phyloP scores from a whole-genome alignment of 2,329 filamentous ascomycete species.

The Cladorrhinum sp. region DNA sequence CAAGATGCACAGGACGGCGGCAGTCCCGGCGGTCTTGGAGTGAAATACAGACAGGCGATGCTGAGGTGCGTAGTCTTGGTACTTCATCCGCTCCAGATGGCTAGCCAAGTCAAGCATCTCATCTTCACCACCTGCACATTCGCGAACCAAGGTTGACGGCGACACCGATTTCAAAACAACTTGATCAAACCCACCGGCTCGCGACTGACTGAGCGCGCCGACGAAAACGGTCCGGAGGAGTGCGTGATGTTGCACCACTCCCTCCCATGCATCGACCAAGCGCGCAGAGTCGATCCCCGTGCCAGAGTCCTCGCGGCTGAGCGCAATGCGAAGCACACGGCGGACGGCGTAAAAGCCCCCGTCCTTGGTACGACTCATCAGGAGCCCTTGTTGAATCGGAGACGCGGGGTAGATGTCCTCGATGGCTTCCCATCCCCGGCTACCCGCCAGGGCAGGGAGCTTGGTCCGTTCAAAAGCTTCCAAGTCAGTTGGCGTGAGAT shows the following conservation, averaged over 20 bases:
- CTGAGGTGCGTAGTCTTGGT: slow-evolving; percentile 18
- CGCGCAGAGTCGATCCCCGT: slow-evolving; percentile 12
- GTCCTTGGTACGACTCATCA: slow-evolving; percentile 25
- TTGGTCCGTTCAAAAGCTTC: slow-evolving; percentile 42
- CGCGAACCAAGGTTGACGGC: slow-evolving; percentile 8
- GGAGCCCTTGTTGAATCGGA: slow-evolving; percentile 26
- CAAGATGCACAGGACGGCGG: slow-evolving; percentile 41
- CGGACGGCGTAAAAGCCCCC: slow-evolving; percentile 24
- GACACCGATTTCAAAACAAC: slow-evolving; percentile 28
- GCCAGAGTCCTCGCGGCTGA: neutral
- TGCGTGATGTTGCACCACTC: slow-evolving; percentile 28
- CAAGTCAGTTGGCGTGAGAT: slow-evolving; percentile 41
- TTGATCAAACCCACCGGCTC: slow-evolving; percentile 27
- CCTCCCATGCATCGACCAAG: slow-evolving; percentile 26
- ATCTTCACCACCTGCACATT: slow-evolving; percentile 8
- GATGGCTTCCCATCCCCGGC: slow-evolving; percentile 18
- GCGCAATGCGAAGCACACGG: slow-evolving; percentile 14
- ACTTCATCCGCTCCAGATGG: slow-evolving; percentile 30
- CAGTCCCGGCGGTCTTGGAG: slow-evolving; percentile 22
- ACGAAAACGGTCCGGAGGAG: slow-evolving; percentile 32
- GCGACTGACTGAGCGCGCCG: slow-evolving; percentile 20
- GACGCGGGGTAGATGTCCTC: slow-evolving; percentile 27
- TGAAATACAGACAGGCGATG: slow-evolving; percentile 42
- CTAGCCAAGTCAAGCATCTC: slow-evolving; percentile 33
- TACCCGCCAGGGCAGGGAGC: slow-evolving; percentile 38